Percentiles rank a stretch among this genome's conserved stretches.
Evolutionary conservation across 2,329 filamentous ascomycete genomes (phyloP).

Genomic region (Aureobasidium sp.): DNA sequence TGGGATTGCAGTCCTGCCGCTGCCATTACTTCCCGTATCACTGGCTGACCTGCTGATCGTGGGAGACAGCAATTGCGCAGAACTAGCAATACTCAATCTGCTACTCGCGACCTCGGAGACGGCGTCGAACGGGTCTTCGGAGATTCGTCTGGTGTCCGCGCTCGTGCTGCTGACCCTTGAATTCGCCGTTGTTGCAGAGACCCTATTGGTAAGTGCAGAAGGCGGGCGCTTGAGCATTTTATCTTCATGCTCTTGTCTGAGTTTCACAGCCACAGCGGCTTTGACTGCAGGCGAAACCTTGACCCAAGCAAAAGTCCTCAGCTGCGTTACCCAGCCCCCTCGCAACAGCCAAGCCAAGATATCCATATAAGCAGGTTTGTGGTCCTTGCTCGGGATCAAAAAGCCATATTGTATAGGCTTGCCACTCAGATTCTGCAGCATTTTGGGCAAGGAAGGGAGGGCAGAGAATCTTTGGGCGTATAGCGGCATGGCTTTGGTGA

Average conservation of each 20-base stretch:
- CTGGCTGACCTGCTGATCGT: neutral
- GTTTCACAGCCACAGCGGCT: conserved; percentile 1
- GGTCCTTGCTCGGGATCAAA: conserved; percentile 78
- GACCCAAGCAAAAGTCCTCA: conserved; percentile 86
- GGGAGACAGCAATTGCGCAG: neutral
- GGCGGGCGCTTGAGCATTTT: neutral
- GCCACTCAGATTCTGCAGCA: conserved; percentile 74
- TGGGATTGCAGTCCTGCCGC: conserved; percentile 8
- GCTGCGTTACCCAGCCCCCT: conserved; percentile 86
- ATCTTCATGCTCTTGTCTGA: conserved; percentile 11
- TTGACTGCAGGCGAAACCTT: conserved; percentile 19
- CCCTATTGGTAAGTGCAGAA: neutral
- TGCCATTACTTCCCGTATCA: conserved; percentile 9
- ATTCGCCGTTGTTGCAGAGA: neutral
- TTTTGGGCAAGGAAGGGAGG: conserved; percentile 72
- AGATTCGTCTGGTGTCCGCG: neutral
- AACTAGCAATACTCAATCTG: neutral
- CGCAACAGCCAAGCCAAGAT: conserved; percentile 92
- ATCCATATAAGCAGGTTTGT: conserved; percentile 78
- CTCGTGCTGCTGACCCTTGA: neutral
- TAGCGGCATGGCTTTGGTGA: conserved; percentile 59
- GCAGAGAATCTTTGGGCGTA: conserved; percentile 78
- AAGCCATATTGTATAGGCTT: conserved; percentile 74
- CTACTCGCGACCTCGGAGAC: neutral
- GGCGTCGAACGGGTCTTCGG: neutral